Evolutionary conservation across 73 alveolate species (phyloP), one percentile per base, ranked within the genome.

Genomic region (Breviolum minutum): DNA sequence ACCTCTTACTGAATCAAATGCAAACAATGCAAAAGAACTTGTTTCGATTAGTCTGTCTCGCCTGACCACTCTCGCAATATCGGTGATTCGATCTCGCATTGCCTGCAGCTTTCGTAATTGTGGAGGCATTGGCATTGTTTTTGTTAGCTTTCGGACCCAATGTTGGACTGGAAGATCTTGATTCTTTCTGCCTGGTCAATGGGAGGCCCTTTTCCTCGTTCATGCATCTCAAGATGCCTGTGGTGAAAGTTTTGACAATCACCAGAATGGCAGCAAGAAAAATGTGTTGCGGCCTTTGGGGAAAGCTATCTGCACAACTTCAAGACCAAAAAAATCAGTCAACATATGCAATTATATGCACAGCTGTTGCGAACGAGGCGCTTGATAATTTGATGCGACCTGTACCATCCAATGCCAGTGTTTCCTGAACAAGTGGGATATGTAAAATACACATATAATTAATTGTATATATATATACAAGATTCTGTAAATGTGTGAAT

Each of bases 181-280:
- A n/a, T n/a, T n/a, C 26, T 11, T 40, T 76, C n/a, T 84, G 82
- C 95, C 91, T 93, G 98, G 91, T 93, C 98, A 68, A 93, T 93
- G 20, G 98, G 98, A 54, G 98, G 98, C 30, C 98, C 98, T 86
- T 93, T 93, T 60, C 98, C 98, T 12, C 91, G 89, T 81, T 93
- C 98, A 61, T 93, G 98, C 98, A 93, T 93, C 82, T 93, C 98
- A n/a, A 93, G 98, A 27, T 93, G 98, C 91, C 96, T 83, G 16
- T 64, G 82, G 40, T n/a, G n/a, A n/a, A n/a, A n/a, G n/a, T n/a
- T 24, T 76, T 17, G 27, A 70, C 82, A 71, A 71, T n/a, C n/a
- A n/a, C n/a, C n/a, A n/a, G n/a, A n/a, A n/a, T n/a, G n/a, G n/a
- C n/a, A n/a, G n/a, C n/a, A n/a, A n/a, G n/a, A n/a, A n/a, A n/a